phyloP scores from a whole-genome alignment of 2,329 filamentous ascomycete species.

The Trichoderma atroviride region DNA sequence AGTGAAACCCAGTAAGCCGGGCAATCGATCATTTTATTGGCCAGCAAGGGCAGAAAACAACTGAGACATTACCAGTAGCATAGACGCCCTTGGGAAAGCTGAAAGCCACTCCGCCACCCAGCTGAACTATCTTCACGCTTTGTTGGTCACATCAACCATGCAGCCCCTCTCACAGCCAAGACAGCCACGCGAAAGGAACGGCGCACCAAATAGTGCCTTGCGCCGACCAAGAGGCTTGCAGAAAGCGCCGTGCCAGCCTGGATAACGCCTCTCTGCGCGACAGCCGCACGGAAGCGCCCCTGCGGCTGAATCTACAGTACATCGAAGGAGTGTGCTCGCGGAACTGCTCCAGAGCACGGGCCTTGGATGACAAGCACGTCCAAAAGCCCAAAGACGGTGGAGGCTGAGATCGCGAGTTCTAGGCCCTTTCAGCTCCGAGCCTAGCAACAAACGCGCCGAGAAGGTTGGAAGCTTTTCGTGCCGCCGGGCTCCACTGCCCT shows the following conservation, averaged over 20 bases:
- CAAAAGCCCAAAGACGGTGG: conserved; percentile 3
- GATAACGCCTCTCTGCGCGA: conserved; percentile 1
- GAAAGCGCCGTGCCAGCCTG: conserved; percentile 1
- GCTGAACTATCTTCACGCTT: background rate
- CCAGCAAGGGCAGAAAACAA: background rate
- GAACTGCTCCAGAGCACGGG: conserved; percentile 13
- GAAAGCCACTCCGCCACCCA: conserved; percentile 1
- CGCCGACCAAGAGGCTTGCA: background rate
- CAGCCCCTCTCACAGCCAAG: background rate
- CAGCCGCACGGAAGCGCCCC: conserved; percentile 12
- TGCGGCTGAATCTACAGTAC: conserved; percentile 23
- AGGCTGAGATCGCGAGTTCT: conserved; percentile 19
- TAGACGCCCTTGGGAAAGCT: background rate
- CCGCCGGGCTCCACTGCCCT: background rate
- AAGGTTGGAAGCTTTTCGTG: background rate
- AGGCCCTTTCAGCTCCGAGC: conserved; percentile 18
- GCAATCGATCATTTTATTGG: background rate
- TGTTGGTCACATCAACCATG: background rate
- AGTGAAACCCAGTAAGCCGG: background rate
- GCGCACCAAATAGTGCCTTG: background rate
- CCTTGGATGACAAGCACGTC: background rate
- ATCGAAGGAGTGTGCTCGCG: conserved; percentile 4
- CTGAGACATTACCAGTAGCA: background rate
- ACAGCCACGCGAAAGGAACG: conserved; percentile 1
- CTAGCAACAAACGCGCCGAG: background rate